phyloP scores from a whole-genome alignment of 75 land plant genomes.

The Selaginella moellendorffii region DNA sequence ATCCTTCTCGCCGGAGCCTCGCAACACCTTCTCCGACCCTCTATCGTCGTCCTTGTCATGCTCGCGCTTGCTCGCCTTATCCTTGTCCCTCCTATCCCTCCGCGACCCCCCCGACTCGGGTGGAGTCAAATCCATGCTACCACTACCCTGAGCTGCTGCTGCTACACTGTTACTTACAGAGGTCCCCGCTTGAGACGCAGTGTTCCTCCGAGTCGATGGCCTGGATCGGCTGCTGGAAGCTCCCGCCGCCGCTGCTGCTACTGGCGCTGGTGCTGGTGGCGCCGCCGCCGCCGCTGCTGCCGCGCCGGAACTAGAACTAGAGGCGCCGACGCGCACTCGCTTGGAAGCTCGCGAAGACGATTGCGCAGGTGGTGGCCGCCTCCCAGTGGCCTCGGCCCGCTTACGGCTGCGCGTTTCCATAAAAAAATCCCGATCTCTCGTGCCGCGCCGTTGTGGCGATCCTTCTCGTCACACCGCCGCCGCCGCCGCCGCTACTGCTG shows the following conservation, averaged over 20 bases:
- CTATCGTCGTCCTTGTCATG: constrained; percentile 18
- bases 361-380: constrained; percentile 41
- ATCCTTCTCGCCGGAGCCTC: too few species aligned
- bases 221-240: too few species aligned
- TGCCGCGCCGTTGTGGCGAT: neutral
- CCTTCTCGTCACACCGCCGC: too few species aligned
- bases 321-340: constrained; percentile 38
- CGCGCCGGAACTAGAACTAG: constrained; percentile 6
- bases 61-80: constrained; percentile 12
- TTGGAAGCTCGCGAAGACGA: constrained; percentile 40
- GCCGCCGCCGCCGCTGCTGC: constrained; percentile 7
- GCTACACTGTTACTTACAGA: neutral
- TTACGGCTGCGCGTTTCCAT: constrained; percentile 99
- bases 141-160: neutral
- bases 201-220: neutral
- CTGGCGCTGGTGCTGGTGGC: too few species aligned
- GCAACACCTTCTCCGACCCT: constrained; percentile 10
- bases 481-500: too few species aligned
- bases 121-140: constrained; percentile 46
- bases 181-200: constrained; percentile 9
- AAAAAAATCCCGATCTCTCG: constrained; percentile 17
- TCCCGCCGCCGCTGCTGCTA: too few species aligned
- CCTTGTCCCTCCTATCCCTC: constrained; percentile 19
- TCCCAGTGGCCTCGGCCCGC: constrained; percentile 99
- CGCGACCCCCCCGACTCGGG: constrained; percentile 26